Base-by-base conservation (phyloP, 2,329 filamentous ascomycete genomes). In the Aspergillus neotritici region DNA sequence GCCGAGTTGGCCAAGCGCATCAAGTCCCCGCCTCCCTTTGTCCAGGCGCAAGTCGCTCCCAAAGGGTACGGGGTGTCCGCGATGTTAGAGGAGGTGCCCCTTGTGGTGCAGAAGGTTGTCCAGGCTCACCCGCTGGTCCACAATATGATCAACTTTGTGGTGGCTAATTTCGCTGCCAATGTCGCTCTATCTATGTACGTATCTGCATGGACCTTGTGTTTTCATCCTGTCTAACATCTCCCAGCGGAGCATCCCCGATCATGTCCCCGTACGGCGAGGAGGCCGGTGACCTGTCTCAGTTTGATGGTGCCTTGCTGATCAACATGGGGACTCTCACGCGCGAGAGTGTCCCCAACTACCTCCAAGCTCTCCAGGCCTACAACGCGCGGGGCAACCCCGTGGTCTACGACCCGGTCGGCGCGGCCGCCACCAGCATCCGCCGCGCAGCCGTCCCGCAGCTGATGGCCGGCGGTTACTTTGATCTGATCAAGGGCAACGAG, bases 71-170 rank as follows among this genome's bases (percentile, higher is more conserved):
- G 66, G 14, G 50, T 50, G 13, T 48, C 54, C 13, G 44, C 51
- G 4, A 43, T 73, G 31, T 29, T 67, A 5, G 49, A 58, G n/a
- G 55, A 63, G 21, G 62, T 72, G 4, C 67, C 70, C 3, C 44
- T 55, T 3, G 67, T 86, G 13, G 72, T 94, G 34, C 72, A 70
- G 46, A 72, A 74, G 5, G 77, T 95, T 37, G 78, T 78, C 4
- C 63, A 72, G 2, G 73, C 68, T 34, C 83, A 78, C 44, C 89
- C 90, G 0, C 75, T 97, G 15, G 86, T 85, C 39, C 91, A 97
- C 69, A 96, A 95, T 68, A 97, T 97, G 87, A 97, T 93, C 41
- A 97, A 97, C 63, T 76, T 90, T 40, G 91, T 97, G 0, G 91
- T 96, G 15, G 89, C 95, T 60, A 95, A 96, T 68, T 86, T 97